Conservation (phyloP, 2,329 filamentous ascomycete species). For the Diaporthe ampelina region DNA sequence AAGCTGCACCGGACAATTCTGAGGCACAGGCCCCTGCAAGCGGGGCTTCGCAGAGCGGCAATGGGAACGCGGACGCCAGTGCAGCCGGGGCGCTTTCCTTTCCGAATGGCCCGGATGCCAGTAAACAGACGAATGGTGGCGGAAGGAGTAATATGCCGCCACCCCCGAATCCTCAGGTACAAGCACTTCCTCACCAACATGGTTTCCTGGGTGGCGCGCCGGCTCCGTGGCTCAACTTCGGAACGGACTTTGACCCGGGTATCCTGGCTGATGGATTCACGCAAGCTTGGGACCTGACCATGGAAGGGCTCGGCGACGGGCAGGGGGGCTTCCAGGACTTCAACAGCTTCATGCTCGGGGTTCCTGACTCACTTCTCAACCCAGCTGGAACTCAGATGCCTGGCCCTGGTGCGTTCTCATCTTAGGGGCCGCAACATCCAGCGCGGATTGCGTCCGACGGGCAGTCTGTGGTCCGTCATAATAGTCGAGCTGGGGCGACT, state of each 20-base stretch:
- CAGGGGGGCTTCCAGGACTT: slow-evolving; percentile 42
- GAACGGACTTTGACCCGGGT: slow-evolving; percentile 52
- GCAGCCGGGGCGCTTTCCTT: slow-evolving; percentile 15
- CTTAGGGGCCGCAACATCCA: slow-evolving; percentile 1
- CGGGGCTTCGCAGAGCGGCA: not conserved
- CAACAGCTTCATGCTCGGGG: slow-evolving; percentile 32
- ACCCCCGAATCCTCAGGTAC: slow-evolving; percentile 40
- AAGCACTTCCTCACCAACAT: slow-evolving; percentile 42
- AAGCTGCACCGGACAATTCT: slow-evolving; percentile 43
- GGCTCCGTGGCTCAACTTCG: slow-evolving; percentile 51
- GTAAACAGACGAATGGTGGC: slow-evolving; percentile 30
- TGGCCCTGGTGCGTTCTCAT: slow-evolving; percentile 35
- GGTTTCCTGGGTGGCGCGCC: slow-evolving; percentile 37
- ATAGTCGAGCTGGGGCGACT: not conserved
- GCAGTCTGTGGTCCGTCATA: not conserved
- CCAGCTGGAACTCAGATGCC: slow-evolving; percentile 33
- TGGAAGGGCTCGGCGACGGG: slow-evolving; percentile 53
- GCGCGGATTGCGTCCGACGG: not conserved
- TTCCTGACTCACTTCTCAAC: slow-evolving; percentile 43
- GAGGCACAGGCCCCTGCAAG: slow-evolving; percentile 1
- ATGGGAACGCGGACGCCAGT: slow-evolving; percentile 35
- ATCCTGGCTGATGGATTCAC: slow-evolving; percentile 57
- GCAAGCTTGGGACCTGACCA: slow-evolving; percentile 59
- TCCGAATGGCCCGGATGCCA: not conserved
- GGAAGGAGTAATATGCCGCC: slow-evolving; percentile 38